Evolutionary conservation across 768 basidiomycete genomes (phyloP), one percentile per base, ranked within the genome.

Genomic region (Rhodotorula kratochvilovae): DNA sequence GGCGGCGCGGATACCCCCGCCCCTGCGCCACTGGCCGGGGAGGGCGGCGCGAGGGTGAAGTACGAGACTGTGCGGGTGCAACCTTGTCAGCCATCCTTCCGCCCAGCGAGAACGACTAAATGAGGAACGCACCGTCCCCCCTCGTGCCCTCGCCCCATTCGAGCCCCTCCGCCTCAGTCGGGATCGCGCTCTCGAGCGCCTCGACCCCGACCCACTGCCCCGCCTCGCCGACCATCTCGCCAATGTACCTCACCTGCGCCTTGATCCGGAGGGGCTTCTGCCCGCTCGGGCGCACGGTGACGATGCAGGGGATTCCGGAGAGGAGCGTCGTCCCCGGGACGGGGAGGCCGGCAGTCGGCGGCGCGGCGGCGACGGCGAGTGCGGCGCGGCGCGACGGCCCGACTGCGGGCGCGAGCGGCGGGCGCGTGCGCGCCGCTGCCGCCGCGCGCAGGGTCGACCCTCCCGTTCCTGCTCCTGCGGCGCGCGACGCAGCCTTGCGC

Each of bases 141-240:
- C 89, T 89, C 0, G 85, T 84, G 1, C 92, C 92, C 75, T 94
- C 91, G 77, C 90, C 85, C 91, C 91, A 93, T 68, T 85, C 86
- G n/a, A 89, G 83, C n/a, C 85, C 87, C 39, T 86, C 85, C 23
- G 73, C 70, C 15, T 75, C 70, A 2, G 25, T 17, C 36, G 73
- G 73, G 7, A 75, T 71, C 23, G 50, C 43, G 2, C 43, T 45
- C 60, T 67, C 73, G 25, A 31, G 16, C 23, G 70, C 66, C 54
- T 94, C 92, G 25, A 94, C 90, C 23, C 92, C 92, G 13, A 93
- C 90, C 92, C 92, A 94, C 0, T 90, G 87, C 1, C 92, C 92
- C 10, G 78, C 75, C 79, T 92, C 90, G 48, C 91, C 92, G 60
- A 86, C 84, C 3, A 94, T 90, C 29, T n/a, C 29, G 2, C 73